Evolutionary conservation across 768 basidiomycete genomes (phyloP), one percentile per base, ranked within the genome.

Genomic region (Chalciporus chontae): DNA sequence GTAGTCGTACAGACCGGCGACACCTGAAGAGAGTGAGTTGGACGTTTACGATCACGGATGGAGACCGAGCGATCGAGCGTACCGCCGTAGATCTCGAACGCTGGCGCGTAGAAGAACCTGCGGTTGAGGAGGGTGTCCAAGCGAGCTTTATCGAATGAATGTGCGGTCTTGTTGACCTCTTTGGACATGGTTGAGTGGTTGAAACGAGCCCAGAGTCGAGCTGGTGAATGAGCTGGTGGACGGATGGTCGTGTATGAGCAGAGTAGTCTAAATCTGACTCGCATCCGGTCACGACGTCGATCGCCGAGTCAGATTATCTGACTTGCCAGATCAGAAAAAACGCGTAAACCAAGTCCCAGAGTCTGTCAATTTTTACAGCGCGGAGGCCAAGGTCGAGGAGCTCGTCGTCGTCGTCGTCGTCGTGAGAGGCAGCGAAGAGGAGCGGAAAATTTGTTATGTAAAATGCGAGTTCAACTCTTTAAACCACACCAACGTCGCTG

Each of bases 61-160:
- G 24, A 4, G 14, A 40, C 21, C 11, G 5, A 3, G 36, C 0
- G 27, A 11, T 1, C 17, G 11, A n/a, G 38, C 83, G 59, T 55
- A 93, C 95, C 96, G 52, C 95, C 94, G 62, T 98, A 98, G 73
- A 99, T 97, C 71, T 98, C 96, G 62, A 98, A 99, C 5, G 96
- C 91, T 19, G 95, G 95, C 4, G 95, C 91, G 66, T 90, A 98
- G 77, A 98, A 99, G 77, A 99, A 99, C 43, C 96, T 77, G 49
- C 89, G 82, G 63, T 85, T 88, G 47, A 98, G 78, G 41, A 95
- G 71, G 19, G 85, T 85, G 61, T 98, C 96, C 27, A 98, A 78
- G 19, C 84, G 79, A 18, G 73, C 55, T 71, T 94, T 95, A 69
- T 94, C 90, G 65, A 99, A 99, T 2, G 84, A 65, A 63, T 94